These are phyloP conservation scores for Penicillium dipodomyicola DNA, from an alignment of 495 filamentous ascomycete species.

Conservation along the genomic window DNA sequence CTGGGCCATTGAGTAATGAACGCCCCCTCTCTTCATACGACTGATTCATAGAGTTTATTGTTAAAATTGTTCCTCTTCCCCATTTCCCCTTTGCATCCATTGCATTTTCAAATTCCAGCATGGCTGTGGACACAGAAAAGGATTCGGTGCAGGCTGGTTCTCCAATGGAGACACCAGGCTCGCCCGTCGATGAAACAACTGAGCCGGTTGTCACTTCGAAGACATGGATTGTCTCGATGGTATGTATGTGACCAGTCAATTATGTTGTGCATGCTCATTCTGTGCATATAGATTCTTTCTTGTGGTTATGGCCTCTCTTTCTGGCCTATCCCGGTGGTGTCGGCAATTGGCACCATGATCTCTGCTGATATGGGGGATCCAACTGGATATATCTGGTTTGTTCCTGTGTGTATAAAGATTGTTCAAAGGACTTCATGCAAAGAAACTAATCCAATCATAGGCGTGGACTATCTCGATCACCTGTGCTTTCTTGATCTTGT, in stretches of 20 bases:
- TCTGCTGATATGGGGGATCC: constrained; percentile 27
- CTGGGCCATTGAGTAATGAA: neutral
- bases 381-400: constrained; percentile 26
- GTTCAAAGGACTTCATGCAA: neutral
- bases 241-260: constrained; percentile 10
- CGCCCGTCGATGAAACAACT: constrained; percentile 4
- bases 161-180: constrained; percentile 10
- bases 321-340: constrained; percentile 23
- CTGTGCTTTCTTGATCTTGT: constrained; percentile 28
- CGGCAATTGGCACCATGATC: constrained; percentile 21
- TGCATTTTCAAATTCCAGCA: neutral
- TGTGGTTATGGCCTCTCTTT: constrained; percentile 32
- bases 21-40: neutral
- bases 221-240: constrained; percentile 27
- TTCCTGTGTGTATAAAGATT: constrained; percentile 14
- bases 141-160: constrained; percentile 5
- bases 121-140: constrained; percentile 17
- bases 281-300: constrained; percentile 22
- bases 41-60: neutral
- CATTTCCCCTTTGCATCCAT: neutral
- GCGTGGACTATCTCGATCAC: constrained; percentile 31
- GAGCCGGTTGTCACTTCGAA: constrained; percentile 25
- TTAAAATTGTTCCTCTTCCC: neutral
- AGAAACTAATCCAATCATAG: constrained; percentile 4
- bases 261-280: neutral